Evolutionary conservation across 495 filamentous ascomycete genomes (phyloP), one percentile per base, ranked within the genome.

Genomic region (Viridothelium virens): DNA sequence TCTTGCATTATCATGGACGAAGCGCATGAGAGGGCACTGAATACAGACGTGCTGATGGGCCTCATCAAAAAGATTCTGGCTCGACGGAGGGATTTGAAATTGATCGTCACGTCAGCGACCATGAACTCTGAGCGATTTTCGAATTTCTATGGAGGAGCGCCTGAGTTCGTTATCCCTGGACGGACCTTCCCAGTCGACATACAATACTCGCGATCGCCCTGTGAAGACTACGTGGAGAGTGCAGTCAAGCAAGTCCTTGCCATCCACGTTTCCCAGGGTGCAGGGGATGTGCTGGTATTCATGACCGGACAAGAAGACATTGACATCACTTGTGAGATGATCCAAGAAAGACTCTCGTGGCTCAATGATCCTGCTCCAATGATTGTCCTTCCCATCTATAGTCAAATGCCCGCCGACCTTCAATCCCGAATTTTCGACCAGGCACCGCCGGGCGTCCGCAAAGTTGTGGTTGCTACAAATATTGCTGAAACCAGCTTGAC

Each of bases 221-320:
- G 93, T 69, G 94, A 97, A 75, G 95, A 99, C 72, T 97, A 97
- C 71, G 95, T 99, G 46, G 95, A 97, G 70, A 89, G 90, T 66
- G 95, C 95, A 11, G 95, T 97, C 63, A 93, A 97, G 74, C 94
- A 97, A 74, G 89, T 96, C 38, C 83, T 99, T 59, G 89, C 92
- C n/a, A 97, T 99, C 63, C 95, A 99, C 70, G 90, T 97, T 16
- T 94, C 91, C 0, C 92, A 96, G 79, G 89, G 89, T 1, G 76
- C 85, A 11, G 95, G 95, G 33, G 95, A 99, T 75, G 97, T 99
- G 65, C 81, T 99, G 25, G 92, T 97, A 18, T 99, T 99, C 76
- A 99, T 99, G 95, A 99, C 95, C 2, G 95, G 95, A 38, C 93
- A 97, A 77, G 95, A 99, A 78, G 95, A 99, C 72, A 99, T 99